Evolutionary conservation across 2,329 filamentous ascomycete species (phyloP).

Genomic region (Chrysosphaeria jannelii): DNA sequence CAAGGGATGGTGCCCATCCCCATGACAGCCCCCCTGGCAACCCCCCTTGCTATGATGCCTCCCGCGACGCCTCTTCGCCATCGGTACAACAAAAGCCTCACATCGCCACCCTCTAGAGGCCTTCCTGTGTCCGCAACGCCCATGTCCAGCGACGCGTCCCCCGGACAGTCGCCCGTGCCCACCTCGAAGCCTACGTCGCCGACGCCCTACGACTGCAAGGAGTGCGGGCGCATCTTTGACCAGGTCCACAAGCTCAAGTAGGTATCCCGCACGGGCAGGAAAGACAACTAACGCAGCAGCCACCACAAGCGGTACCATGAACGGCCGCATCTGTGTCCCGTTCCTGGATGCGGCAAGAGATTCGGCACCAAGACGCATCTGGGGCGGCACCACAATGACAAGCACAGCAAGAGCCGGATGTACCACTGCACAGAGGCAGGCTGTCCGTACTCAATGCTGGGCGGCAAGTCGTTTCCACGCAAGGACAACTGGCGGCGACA

Average conservation of each 20-base stretch:
- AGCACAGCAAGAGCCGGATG: conserved; percentile 26
- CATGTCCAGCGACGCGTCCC: too few species aligned
- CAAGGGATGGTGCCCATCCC: too few species aligned
- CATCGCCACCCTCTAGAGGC: too few species aligned
- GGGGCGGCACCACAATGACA: conserved; percentile 29
- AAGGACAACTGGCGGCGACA: conserved; percentile 33
- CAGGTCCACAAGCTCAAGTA: conserved; percentile 30
- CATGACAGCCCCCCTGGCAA: too few species aligned
- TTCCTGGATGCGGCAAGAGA: conserved; percentile 18
- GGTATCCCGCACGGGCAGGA: conserved; percentile 3
- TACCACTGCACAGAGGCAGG: conserved; percentile 23
- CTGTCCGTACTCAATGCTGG: conserved; percentile 23
- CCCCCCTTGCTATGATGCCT: too few species aligned
- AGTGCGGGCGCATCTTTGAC: conserved; percentile 18
- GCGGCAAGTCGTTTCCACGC: conserved; percentile 26
- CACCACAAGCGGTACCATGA: conserved; percentile 31
- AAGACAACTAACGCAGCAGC: conserved; percentile 7
- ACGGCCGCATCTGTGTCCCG: conserved; percentile 16
- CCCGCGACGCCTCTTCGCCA: too few species aligned
- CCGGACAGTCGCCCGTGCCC: too few species aligned
- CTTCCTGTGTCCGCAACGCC: too few species aligned
- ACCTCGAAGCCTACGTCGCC: too few species aligned
- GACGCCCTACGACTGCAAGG: conserved; percentile 11
- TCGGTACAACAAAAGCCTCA: too few species aligned
- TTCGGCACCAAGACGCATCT: conserved; percentile 32